Evolutionary conservation across 768 basidiomycete genomes (phyloP), one percentile per base, ranked within the genome.

Genomic region (Mycena chlorophos): DNA sequence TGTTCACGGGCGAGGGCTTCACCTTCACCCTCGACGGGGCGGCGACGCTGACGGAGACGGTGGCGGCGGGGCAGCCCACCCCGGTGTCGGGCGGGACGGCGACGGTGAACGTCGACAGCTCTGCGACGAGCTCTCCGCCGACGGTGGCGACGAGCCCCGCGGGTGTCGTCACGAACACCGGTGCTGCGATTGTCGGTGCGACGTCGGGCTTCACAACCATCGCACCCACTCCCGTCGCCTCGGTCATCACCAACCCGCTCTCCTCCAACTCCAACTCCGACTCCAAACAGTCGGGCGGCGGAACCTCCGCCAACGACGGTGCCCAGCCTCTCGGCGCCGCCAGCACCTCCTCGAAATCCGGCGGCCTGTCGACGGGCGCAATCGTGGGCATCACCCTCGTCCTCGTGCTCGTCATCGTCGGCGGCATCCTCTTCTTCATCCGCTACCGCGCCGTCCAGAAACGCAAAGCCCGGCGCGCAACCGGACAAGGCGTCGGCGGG

Each of bases 361-460:
- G 46, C 43, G 52, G 56, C 29, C 53, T 57, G 20, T 58, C 62
- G 0, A 52, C 58, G 1, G 59, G 60, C 14, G 56, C 56, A 38
- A 51, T 61, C 43, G 51, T 61, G 5, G 60, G 60, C 53, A 57
- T 61, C 56, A 49, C 56, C 37, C 51, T 61, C 55, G 62, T 53
- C 48, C 34, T 49, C 40, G 57, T 57, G 51, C 34, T 58, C 23
- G 56, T 61, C 56, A 22, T 57, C 47, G 50, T 61, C 50, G 60
- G 56, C 56, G 60, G 50, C 19, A 16, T 55, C 51, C 20, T 60
- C 53, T 61, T 60, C 59, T 43, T 57, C 51, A 19, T 63, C 51
- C 55, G 61, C 55, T 54, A 59, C 43, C 57, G 52, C 52, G 37
- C 55, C 37, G 12, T 61, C 1, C 60, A 56, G 30, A 40, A 51